Evolutionary conservation across 1,284 basidiomycete genomes (phyloP), one percentile per base, ranked within the genome.

Genomic region (Cystobasidium slooffiae): DNA sequence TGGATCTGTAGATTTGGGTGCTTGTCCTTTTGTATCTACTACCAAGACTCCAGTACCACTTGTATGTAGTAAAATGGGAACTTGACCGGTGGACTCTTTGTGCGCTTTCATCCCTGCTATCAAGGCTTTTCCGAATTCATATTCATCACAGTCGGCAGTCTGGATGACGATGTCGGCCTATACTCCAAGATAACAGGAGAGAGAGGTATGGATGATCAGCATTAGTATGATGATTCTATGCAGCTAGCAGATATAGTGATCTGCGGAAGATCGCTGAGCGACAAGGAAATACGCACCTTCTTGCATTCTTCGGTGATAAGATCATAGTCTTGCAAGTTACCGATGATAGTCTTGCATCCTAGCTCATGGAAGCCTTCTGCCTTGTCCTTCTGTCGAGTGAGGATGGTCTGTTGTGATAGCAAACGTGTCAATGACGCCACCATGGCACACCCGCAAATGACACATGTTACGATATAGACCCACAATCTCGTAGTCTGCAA

Each of bases 11-110:
- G 24, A 41, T 55, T 62, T 76, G 14, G 39, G 59, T n/a, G 74
- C 68, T 37, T 64, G 68, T 16, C 77, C 75, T 20, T 63, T 74
- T 18, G 63, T 65, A 39, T 64, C 79, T 74, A 83, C 81, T 10
- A 79, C 76, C 24, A 83, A 72, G 18, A 81, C 78, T 59, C 82
- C 83, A 8, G 82, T 83, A 12, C 83, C 83, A 66, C 80, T 81
- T 12, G 83, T 84, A 69, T 84, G 83, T 43, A 84, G 82, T 55
- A 82, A 79, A 16, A 83, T 76, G 9, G 80, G 79, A 41, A 77
- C 73, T 49, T 79, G 77, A 22, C 81, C 80, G n/a, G 77, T 80
- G 59, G 79, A 78, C 39, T 79, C 78, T 65, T 81, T 80, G 31
- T 81, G 80, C 70, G 69, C 74, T 65, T 81, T 81, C 77, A 82